Evolutionary conservation across 2,329 filamentous ascomycete genomes (phyloP).

Genomic region (Sporothrix luriei): DNA sequence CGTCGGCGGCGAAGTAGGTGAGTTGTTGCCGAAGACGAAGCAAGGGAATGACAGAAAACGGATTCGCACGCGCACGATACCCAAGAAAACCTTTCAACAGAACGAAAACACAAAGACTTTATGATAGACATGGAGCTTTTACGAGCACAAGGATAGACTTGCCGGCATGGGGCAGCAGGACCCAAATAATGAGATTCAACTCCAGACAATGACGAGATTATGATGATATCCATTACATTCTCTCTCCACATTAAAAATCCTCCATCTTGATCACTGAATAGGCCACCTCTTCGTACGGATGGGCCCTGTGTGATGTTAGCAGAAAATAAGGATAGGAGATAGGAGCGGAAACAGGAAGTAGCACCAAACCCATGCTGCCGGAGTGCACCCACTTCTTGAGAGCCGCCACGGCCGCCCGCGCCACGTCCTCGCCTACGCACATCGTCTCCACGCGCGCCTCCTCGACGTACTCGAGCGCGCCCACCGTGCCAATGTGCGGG

Average conservation of each 20-base stretch:
- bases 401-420: conserved; percentile 60
- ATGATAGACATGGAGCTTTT: conserved; percentile 18
- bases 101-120: not conserved
- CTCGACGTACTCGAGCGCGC: conserved; percentile 57
- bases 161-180: not conserved
- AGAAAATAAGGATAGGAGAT: conserved; percentile 4
- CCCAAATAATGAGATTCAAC: conserved; percentile 25
- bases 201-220: conserved; percentile 4
- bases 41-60: not conserved
- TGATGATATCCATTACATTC: not conserved
- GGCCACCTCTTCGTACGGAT: conserved; percentile 57
- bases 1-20: not conserved
- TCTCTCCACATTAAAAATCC: conserved; percentile 45
- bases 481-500: conserved; percentile 61
- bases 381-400: conserved; percentile 60
- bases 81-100: not conserved
- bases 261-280: conserved; percentile 55
- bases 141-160: not conserved
- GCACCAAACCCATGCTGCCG: not conserved
- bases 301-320: conserved; percentile 46
- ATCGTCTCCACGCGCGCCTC: conserved; percentile 67
- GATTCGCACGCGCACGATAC: not conserved
- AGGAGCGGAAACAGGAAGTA: not conserved
- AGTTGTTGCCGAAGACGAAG: not conserved
- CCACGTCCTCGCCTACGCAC: conserved; percentile 61